Evolutionary conservation across 148 eudicot genomes (phyloP), one percentile per base, ranked within the genome.

Genomic region (Persicaria maculosa): DNA sequence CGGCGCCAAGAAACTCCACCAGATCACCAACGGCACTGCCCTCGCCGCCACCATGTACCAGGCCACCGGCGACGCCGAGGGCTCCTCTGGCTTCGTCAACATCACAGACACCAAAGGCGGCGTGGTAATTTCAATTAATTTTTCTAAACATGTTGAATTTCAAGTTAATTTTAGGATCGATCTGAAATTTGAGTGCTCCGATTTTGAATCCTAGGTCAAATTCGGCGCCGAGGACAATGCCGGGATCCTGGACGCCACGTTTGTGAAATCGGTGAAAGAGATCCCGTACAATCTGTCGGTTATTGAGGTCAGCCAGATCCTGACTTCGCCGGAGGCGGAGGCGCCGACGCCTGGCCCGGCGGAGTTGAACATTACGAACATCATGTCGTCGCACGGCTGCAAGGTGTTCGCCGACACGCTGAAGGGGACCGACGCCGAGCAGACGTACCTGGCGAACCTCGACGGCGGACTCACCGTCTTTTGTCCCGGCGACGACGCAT

Each of bases 31-130:
- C 53, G 97, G 97, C 50, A 84, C 97, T 9, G 97, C 96, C 0
- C 84, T 90, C 22, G 92, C 98, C 48, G 98, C 98, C 46, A 95
- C 98, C 0, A 87, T 95, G 92, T 95, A 74, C 85, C 98, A 95
- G 64, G 98, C 98, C 70, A 90, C 96, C 74, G 98, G 98, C 4
- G 17, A 86, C 6, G 98, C 98, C 6, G 45, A 88, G 0, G 98
- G 98, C 0, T 80, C 91, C 15, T 75, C 97, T 9, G 98, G 98
- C 0, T 92, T 95, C 77, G 93, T 95, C 73, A 92, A 90, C 76
- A 92, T 95, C 25, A 95, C 98, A 44, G 91, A 90, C 59, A 72
- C 86, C 22, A 90, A 83, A 55, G 98, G 97, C 47, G 98, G 98
- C 0, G 90, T 87, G 81, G 73, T 71, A 19, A 44, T n/a, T 14